Evolutionary conservation across 768 basidiomycete species (phyloP), one percentile per base, ranked within the genome.

Genomic region (Dioszegia crocea): DNA sequence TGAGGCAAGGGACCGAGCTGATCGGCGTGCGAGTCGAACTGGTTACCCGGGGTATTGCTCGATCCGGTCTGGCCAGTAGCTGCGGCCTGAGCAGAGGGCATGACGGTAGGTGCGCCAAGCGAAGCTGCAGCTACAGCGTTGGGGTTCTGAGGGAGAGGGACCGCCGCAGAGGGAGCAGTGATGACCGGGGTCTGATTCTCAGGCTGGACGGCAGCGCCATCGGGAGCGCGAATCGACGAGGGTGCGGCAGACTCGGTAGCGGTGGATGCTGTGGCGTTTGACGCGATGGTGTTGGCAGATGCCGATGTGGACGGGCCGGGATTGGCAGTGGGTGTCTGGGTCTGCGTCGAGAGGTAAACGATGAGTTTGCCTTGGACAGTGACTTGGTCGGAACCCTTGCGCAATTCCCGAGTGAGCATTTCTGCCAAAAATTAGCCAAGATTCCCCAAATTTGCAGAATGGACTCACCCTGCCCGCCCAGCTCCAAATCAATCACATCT

Each of bases 321-420:
- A 76, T 90, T 92, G 66, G 83, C 81, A 67, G 93, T 90, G 33
- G 91, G 89, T 65, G 86, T 85, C 58, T 79, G 83, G 73, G 89
- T 82, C 73, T 97, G 93, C 48, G 96, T 97, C 17, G 91, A 93
- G 36, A 99, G 83, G 78, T 94, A 92, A 65, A 98, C 84, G 76
- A 97, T 93, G 65, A 99, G 84, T 79, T 97, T 97, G 46, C 96
- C 96, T 71, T 98, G 92, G 3, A 99, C 96, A 47, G 92, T 89
- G 26, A 96, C 84, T 74, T 96, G 93, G 78, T 99, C 96, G 68
- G 94, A 96, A n/a, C 93, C 97, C 79, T 94, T 94, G 81, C 97
- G 96, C 69, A 99, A 81, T 73, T 98, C 96, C 65, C 93, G 77
- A 0, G 94, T 97, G 49, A 98, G 83, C 86, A 96, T 96, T 81